These are phyloP conservation scores for Colletotrichum tanaceti DNA, from an alignment of 2,329 filamentous ascomycete species.

Conservation along the genomic window DNA sequence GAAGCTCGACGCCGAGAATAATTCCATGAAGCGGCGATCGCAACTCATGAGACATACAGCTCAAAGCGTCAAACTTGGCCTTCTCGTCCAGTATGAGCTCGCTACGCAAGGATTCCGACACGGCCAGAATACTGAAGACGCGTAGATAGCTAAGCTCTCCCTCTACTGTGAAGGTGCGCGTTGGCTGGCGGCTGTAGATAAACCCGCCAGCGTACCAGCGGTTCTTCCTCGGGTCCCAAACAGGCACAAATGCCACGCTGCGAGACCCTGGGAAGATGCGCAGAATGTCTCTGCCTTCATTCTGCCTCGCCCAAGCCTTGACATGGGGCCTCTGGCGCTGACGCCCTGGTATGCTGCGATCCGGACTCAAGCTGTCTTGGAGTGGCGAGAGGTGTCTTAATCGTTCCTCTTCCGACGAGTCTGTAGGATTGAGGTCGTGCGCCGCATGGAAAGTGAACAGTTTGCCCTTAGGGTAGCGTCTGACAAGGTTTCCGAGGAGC, in stretches of 20 bases:
- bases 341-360: background rate
- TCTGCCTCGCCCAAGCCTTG: conserved; percentile 12
- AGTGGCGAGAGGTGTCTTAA: background rate
- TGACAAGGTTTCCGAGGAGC: conserved; percentile 47
- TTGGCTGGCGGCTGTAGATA: conserved; percentile 46
- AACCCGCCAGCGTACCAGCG: conserved; percentile 53
- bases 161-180: conserved; percentile 53
- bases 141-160: conserved; percentile 59
- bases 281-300: conserved; percentile 8
- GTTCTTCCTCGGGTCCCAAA: conserved; percentile 48
- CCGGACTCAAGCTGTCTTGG: background rate
- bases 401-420: conserved; percentile 30
- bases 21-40: conserved; percentile 71
- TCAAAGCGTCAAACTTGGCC: conserved; percentile 65
- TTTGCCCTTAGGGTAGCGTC: conserved; percentile 49
- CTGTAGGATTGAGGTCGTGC: conserved; percentile 43
- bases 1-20: conserved; percentile 63
- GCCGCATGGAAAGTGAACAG: conserved; percentile 48
- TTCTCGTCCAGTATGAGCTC: conserved; percentile 47
- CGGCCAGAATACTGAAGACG: conserved; percentile 62
- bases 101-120: conserved; percentile 63
- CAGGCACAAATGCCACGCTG: conserved; percentile 48
- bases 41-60: conserved; percentile 71
- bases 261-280: conserved; percentile 41
- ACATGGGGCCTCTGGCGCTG: background rate